Evolutionary conservation across 148 eudicot genomes (phyloP), one percentile per base, ranked within the genome.

Genomic region (Vaccinium macrocarpon): DNA sequence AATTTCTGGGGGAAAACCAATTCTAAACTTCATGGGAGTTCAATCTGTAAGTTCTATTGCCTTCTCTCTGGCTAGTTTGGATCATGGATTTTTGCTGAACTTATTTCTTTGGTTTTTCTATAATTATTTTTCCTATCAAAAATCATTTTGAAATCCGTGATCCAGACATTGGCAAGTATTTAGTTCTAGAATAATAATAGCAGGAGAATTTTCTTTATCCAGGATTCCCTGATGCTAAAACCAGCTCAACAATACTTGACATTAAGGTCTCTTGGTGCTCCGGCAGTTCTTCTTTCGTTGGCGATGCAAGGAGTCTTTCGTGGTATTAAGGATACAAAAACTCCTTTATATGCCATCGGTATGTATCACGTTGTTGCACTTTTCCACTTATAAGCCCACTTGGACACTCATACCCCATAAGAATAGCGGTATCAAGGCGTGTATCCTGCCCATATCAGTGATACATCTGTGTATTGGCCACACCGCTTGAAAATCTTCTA

Each of bases 291-390:
- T 81, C 94, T 95, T 64, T 95, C 98, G 74, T 86, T 95, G 84
- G 95, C 97, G 6, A 93, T 95, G 98, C 98, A 93, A 87, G 98
- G 98, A 21, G 91, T 93, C 51, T 95, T 93, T 79, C 95, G 98
- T 14, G 98, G 98, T 19, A 89, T 93, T 42, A 95, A 93, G 88
- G 98, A 95, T 72, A 95, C 98, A 23, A 93, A 78, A 83, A 95
- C 97, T 64, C 98, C 97, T 76, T 82, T 93, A 10, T 93, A 89
- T 88, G 98, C 98, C 88, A 92, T 94, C 3, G 84, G 98, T 93
- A 48, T 82, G 92, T 74, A 25, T 4, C 83, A 13, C 42, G 13
- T 27, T 29, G 73, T 68, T 32, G 18, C 73, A 27, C 73, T 4
- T 27, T 27, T 66, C 72, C 38, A 9, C n/a, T 61, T 61, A 61